phyloP scores from a whole-genome alignment of 2,329 filamentous ascomycete species.

The Chaetomium globosum region DNA sequence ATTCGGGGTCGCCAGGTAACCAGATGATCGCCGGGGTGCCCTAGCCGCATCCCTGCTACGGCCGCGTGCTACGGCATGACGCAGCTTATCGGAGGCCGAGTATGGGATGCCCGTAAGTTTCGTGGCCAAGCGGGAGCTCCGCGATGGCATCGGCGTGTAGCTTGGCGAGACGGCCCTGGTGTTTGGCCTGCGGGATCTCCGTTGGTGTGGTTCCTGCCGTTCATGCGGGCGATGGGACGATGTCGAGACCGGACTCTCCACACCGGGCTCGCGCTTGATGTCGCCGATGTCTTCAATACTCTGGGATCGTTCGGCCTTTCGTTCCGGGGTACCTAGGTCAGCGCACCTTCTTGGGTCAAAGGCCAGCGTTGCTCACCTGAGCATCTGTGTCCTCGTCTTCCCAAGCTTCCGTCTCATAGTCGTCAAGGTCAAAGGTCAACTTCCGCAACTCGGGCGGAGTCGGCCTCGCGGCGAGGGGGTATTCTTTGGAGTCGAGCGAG shows the following conservation, averaged over 20 bases:
- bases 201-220: constrained; percentile 37
- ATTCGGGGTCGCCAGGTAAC: constrained; percentile 60
- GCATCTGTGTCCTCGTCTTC: constrained; percentile 33
- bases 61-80: constrained; percentile 43
- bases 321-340: constrained; percentile 19
- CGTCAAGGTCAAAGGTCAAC: constrained; percentile 71
- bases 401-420: constrained; percentile 55
- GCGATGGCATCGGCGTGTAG: constrained; percentile 39
- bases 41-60: constrained; percentile 40
- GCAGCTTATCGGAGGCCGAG: constrained; percentile 46
- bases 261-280: constrained; percentile 40
- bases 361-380: constrained; percentile 25
- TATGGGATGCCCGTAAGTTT: constrained; percentile 40
- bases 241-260: constrained; percentile 42
- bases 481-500: constrained; percentile 82
- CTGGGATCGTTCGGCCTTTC: constrained; percentile 32
- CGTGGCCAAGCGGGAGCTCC: constrained; percentile 40
- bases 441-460: constrained; percentile 78
- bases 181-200: constrained; percentile 42
- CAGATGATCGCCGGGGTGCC: constrained; percentile 39
- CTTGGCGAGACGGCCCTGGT: constrained; percentile 43
- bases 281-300: constrained; percentile 31
- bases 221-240: constrained; percentile 36
- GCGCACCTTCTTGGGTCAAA: neutral
- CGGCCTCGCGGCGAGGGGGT: constrained; percentile 80